Evolutionary conservation across 495 filamentous ascomycete species (phyloP), one percentile per base, ranked within the genome.

Genomic region (Penicillium cosmopolitanum): DNA sequence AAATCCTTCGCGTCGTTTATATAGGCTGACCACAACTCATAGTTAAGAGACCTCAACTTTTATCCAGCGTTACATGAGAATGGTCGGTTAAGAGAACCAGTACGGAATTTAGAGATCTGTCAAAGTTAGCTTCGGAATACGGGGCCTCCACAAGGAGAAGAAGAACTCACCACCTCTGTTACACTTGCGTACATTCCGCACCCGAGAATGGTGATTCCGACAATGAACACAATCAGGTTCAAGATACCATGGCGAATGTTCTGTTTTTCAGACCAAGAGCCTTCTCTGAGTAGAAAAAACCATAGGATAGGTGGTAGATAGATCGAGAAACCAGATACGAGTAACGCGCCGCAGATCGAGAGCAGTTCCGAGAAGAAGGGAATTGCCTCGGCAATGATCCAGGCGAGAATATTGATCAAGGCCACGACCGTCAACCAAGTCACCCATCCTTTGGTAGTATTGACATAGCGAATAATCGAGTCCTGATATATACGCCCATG

Each of bases 311-410:
- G 81, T 1, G 85, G 84, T 58, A 88, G 77, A 65, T 85, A 85
- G 58, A 86, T 87, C 15, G 82, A 85, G 64, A 88, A 87, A 40
- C 84, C 84, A n/a, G 83, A 85, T 51, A 85, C 74, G 63, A 89
- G 87, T 40, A 88, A 74, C 3, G 83, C 73, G 23, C 83, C 85
- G 54, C 79, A 76, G 64, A 83, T 80, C 42, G 79, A 77, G 11
- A 89, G 70, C 57, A 89, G 66, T 46, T 83, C 80, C 50, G 79
- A 81, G 70, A 89, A 89, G 75, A 86, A 82, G 3, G 87, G 87
- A 50, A 90, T 85, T 15, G 83, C 81, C 59, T 86, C 82, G 34
- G 86, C 86, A 66, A 90, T 83, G 50, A 89, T 62, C 80, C 82
- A 90, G 5, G 85, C 83, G 19, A 87, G 53, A 13, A 86, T 34